Percentiles rank a stretch among this genome's conserved stretches.
These are phyloP conservation scores for Aspergillus saccharolyticus DNA, from an alignment of 495 filamentous ascomycete genomes.

Conservation along the genomic window DNA sequence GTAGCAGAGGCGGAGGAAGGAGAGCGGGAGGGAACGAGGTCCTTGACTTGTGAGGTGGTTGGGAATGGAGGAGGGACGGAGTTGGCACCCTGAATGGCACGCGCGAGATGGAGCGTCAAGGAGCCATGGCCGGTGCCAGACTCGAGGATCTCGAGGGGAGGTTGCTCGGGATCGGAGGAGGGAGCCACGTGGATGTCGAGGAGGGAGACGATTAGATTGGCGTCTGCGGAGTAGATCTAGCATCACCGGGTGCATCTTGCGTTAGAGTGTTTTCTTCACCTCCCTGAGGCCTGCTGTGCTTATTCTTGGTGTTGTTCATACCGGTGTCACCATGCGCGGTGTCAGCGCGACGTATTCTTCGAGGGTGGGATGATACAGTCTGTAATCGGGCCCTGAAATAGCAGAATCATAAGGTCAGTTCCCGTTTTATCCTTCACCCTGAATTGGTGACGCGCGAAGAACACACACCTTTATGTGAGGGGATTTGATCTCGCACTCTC, in stretches of 20 bases:
- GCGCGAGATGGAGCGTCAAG: constrained; percentile 65
- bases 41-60: constrained; percentile 32
- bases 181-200: constrained; percentile 63
- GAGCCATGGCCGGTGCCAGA: constrained; percentile 77
- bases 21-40: constrained; percentile 13
- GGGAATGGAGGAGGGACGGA: constrained; percentile 35
- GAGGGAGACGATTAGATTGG: constrained; percentile 64
- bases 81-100: constrained; percentile 74
- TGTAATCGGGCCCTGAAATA: constrained; percentile 38
- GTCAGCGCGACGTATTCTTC: constrained; percentile 64
- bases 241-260: no score
- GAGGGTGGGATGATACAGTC: constrained; percentile 58
- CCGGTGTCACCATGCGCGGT: constrained; percentile 65
- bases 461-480: constrained; percentile 42
- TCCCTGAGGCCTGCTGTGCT: no score
- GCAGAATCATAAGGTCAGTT: neutral
- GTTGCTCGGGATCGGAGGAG: constrained; percentile 25
- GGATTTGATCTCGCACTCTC: constrained; percentile 48
- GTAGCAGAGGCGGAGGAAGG: neutral
- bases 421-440: neutral
- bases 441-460: neutral
- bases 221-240: constrained; percentile 72
- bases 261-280: no score
- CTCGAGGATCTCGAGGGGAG: constrained; percentile 64
- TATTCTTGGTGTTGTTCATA: constrained; percentile 29